phyloP scores from a whole-genome alignment of 1,284 basidiomycete species.

The Pascua guehoae region DNA sequence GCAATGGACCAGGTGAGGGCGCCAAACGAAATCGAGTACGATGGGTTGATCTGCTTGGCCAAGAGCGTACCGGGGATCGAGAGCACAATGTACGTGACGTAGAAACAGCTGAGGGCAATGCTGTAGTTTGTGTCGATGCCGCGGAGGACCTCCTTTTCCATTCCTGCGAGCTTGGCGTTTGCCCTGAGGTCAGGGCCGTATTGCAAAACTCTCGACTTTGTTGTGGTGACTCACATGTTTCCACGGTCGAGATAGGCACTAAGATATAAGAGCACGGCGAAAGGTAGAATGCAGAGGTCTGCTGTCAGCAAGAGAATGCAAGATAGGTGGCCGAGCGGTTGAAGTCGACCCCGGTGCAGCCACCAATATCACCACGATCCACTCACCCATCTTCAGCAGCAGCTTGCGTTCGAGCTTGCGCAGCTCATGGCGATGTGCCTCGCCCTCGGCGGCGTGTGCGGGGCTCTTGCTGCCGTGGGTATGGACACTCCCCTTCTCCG shows the following conservation, averaged over 20 bases:
- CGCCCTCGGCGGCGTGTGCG: constrained; percentile 25
- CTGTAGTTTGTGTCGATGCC: constrained; percentile 45
- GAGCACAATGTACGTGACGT: constrained; percentile 47
- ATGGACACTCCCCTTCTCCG: constrained; percentile 36
- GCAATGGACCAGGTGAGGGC: constrained; percentile 50
- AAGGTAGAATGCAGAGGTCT: constrained; percentile 49
- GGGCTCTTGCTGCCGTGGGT: constrained; percentile 7
- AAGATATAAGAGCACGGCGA: constrained; percentile 50
- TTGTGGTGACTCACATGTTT: constrained; percentile 32
- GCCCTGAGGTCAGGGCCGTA: constrained; percentile 17
- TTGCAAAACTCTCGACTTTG: constrained; percentile 1
- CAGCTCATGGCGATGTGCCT: constrained; percentile 24
- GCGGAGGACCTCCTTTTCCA: constrained; percentile 39
- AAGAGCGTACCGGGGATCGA: constrained; percentile 44
- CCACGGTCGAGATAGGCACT: constrained; percentile 51
- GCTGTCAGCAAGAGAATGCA: neutral
- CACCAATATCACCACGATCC: too few relatives aligned
- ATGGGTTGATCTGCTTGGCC: constrained; percentile 44
- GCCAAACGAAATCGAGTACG: constrained; percentile 46
- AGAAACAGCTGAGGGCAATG: constrained; percentile 48
- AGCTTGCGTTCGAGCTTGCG: constrained; percentile 37
- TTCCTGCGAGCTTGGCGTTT: constrained; percentile 46
- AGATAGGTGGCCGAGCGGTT: neutral
- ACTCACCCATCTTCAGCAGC: constrained; percentile 53
- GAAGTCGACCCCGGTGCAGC: neutral